Evolutionary conservation across 148 eudicot genomes (phyloP).

Genomic region (Gaultheria prostrata): DNA sequence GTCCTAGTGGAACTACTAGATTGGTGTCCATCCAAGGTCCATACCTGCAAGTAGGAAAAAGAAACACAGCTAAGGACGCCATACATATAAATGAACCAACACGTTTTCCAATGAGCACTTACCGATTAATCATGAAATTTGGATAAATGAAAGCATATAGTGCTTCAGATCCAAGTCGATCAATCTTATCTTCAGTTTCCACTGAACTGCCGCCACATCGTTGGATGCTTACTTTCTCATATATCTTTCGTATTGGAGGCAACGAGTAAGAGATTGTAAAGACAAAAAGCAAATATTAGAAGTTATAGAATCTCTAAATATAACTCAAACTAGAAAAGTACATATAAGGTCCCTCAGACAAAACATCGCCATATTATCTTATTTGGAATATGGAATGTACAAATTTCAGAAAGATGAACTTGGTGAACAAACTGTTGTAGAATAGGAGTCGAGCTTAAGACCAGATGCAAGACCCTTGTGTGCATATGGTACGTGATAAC

Average conservation of each 20-base stretch:
- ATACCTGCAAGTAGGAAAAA: constrained; percentile 43
- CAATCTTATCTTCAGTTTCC: constrained; percentile 35
- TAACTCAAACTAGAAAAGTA: neutral
- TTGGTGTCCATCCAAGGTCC: constrained; percentile 99
- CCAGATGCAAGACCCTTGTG: constrained; percentile 77
- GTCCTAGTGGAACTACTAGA: constrained; percentile 80
- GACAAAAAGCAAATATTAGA: neutral
- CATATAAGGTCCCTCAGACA: neutral
- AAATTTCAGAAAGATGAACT: neutral
- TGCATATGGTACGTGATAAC: constrained; percentile 75
- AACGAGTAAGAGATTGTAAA: constrained; percentile 7
- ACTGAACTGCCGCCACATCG: constrained; percentile 46
- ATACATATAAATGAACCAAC: neutral
- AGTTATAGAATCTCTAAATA: neutral
- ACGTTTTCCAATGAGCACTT: neutral
- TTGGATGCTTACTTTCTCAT: constrained; percentile 90
- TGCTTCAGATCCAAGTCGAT: constrained; percentile 74
- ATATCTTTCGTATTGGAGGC: constrained; percentile 37
- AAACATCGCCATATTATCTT: neutral
- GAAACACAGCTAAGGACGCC: neutral
- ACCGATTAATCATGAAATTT: constrained; percentile 95
- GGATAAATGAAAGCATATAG: constrained; percentile 89
- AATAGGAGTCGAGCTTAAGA: constrained; percentile 60
- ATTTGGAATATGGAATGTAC: neutral
- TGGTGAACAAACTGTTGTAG: constrained; percentile 44